Conservation (phyloP, 2,329 filamentous ascomycete genomes). For the Tothia fuscella region DNA sequence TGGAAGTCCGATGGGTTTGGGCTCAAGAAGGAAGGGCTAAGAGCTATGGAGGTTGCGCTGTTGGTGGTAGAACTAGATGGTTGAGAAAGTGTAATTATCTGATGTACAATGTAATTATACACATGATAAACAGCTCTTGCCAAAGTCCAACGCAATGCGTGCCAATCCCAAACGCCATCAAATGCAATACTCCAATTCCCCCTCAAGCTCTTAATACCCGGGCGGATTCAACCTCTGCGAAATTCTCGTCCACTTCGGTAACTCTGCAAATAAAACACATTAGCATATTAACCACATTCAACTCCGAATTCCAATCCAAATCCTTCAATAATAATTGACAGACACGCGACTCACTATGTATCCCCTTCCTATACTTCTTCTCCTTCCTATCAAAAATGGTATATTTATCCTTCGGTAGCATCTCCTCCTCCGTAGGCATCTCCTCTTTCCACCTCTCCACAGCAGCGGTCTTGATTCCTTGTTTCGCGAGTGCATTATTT, state of each 20-base stretch:
- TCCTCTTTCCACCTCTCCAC: conserved; percentile 86
- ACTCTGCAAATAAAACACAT: conserved; percentile 21
- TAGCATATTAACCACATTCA: background rate
- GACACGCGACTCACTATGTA: conserved; percentile 69
- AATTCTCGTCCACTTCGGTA: conserved; percentile 24
- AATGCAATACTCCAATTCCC: background rate
- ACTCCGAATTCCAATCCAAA: background rate
- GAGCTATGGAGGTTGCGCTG: conserved; percentile 3
- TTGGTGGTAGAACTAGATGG: conserved; percentile 5
- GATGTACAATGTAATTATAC: no score
- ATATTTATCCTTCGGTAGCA: conserved; percentile 95
- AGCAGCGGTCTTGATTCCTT: conserved; percentile 38
- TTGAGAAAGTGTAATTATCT: no score
- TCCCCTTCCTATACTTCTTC: conserved; percentile 90
- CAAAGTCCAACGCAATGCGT: no score
- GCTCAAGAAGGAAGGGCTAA: background rate
- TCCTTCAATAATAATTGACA: background rate
- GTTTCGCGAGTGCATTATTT: conserved; percentile 62
- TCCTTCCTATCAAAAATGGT: conserved; percentile 95
- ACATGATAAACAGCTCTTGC: no score
- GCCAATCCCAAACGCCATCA: background rate
- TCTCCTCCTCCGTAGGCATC: conserved; percentile 93
- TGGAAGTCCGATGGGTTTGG: background rate
- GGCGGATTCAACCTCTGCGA: conserved; percentile 19
- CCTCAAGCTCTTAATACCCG: conserved; percentile 6